Conservation (phyloP, 2,329 filamentous ascomycete genomes). For the Neofusicoccum cordaticola region DNA sequence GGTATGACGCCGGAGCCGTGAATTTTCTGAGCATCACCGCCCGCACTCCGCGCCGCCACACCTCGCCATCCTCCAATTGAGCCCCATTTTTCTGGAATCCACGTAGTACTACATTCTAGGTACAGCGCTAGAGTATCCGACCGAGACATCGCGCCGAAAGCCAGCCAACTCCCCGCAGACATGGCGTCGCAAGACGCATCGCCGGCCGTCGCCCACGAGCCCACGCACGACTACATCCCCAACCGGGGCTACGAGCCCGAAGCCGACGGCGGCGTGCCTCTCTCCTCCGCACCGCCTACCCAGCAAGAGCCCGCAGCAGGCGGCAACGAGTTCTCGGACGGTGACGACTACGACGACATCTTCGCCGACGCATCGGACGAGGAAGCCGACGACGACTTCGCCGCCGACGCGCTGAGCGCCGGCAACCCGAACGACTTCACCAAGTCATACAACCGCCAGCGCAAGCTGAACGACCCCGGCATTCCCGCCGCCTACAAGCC, state of each 20-base stretch:
- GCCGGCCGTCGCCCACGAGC: constrained; percentile 11
- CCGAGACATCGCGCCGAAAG: background rate
- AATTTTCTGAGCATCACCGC: constrained; percentile 13
- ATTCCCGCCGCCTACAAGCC: constrained; percentile 56
- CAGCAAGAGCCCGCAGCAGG: background rate
- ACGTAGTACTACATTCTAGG: background rate
- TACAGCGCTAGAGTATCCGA: no score
- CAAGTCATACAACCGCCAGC: constrained; percentile 85
- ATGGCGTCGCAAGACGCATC: constrained; percentile 15
- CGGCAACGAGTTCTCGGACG: constrained; percentile 25
- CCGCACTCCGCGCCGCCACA: background rate
- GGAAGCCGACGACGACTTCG: constrained; percentile 52
- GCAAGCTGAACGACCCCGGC: constrained; percentile 59
- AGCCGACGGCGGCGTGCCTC: constrained; percentile 4
- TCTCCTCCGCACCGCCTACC: background rate
- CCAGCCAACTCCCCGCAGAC: background rate
- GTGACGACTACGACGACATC: constrained; percentile 62
- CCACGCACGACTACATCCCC: constrained; percentile 11
- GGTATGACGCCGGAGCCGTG: constrained; percentile 13
- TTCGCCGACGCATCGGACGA: constrained; percentile 63
- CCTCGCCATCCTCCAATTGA: background rate
- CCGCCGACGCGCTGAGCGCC: constrained; percentile 55
- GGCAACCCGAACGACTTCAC: constrained; percentile 67
- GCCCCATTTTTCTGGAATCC: background rate
- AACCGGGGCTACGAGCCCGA: constrained; percentile 16